Conservation (phyloP, 108 stramenopile species). For the Parmales sp. region DNA sequence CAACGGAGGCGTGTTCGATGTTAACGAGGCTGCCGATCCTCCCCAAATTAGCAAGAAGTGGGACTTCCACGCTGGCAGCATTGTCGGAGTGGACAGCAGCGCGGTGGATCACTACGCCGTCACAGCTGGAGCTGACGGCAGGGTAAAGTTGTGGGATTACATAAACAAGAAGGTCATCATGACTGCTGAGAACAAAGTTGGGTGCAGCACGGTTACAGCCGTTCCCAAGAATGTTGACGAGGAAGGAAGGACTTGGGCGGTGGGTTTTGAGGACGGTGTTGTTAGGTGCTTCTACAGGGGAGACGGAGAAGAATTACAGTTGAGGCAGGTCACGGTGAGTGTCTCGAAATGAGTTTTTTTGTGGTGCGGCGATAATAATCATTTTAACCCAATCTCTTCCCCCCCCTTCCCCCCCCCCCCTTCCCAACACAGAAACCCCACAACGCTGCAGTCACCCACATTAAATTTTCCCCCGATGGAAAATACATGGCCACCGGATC, state of each 20-base stretch:
- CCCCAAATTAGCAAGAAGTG: background rate
- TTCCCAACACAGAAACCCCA: too few relatives aligned
- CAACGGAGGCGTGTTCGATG: constrained; percentile 13
- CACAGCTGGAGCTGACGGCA: constrained; percentile 38
- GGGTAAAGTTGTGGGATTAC: constrained; percentile 35
- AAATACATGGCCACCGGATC: constrained; percentile 32
- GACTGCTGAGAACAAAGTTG: background rate
- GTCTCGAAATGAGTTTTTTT: too few relatives aligned
- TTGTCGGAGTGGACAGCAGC: constrained; percentile 25
- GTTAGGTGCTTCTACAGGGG: constrained; percentile 28
- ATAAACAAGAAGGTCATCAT: constrained; percentile 14
- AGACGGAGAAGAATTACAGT: background rate
- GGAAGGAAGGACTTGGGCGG: constrained; percentile 15
- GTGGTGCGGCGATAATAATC: too few relatives aligned
- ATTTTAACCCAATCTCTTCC: too few relatives aligned
- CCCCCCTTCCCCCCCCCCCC: too few relatives aligned
- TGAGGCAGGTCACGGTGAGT: constrained; percentile 15
- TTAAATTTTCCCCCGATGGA: constrained; percentile 26
- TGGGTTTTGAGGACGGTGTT: constrained; percentile 49
- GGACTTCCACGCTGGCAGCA: constrained; percentile 30
- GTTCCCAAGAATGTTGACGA: constrained; percentile 20
- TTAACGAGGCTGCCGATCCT: too few relatives aligned
- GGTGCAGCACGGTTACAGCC: constrained; percentile 29
- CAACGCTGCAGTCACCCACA: constrained; percentile 17
- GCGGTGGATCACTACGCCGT: constrained; percentile 29